Evolutionary conservation across 805 yeast species (phyloP).

Genomic region (Isabelozyma gotoi): DNA sequence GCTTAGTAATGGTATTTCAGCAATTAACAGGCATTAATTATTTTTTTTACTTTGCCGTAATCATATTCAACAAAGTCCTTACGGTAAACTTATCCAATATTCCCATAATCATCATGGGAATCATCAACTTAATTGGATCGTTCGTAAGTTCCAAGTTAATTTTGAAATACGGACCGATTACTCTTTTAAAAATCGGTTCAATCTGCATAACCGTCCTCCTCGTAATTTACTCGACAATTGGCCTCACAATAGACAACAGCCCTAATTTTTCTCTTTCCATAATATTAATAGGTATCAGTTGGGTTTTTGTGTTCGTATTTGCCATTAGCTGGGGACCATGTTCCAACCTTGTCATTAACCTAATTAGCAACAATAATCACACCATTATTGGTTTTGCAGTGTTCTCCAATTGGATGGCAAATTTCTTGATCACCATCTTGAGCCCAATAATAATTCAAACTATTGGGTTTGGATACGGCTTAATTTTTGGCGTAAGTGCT

Average conservation of each 20-base stretch:
- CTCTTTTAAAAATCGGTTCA: constrained; percentile 12
- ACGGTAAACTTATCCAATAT: constrained; percentile 7
- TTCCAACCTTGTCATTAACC: constrained; percentile 21
- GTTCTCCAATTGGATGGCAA: constrained; percentile 20
- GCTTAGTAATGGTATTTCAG: constrained; percentile 28
- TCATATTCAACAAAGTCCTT: constrained; percentile 13
- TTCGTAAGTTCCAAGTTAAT: constrained; percentile 15
- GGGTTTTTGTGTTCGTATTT: constrained; percentile 18
- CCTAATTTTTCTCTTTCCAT: background rate
- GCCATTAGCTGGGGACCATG: constrained; percentile 35
- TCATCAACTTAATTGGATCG: constrained; percentile 20
- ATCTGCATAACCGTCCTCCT: constrained; percentile 13
- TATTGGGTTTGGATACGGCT: constrained; percentile 18
- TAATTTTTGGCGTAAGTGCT: constrained; percentile 12
- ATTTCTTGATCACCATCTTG: constrained; percentile 18
- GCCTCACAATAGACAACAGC: constrained; percentile 3
- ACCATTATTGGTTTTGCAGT: constrained; percentile 16
- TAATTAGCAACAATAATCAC: constrained; percentile 20
- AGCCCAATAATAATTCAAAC: constrained; percentile 19
- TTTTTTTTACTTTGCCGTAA: constrained; percentile 29
- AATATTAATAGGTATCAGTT: constrained; percentile 6
- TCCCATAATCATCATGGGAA: constrained; percentile 14
- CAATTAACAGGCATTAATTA: constrained; percentile 35
- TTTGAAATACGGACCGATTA: constrained; percentile 8
- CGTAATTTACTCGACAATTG: constrained; percentile 11